Percentiles rank a stretch among this genome's conserved stretches.
phyloP scores from a whole-genome alignment of 1,284 basidiomycete genomes.

The Rhodofomes roseus region DNA sequence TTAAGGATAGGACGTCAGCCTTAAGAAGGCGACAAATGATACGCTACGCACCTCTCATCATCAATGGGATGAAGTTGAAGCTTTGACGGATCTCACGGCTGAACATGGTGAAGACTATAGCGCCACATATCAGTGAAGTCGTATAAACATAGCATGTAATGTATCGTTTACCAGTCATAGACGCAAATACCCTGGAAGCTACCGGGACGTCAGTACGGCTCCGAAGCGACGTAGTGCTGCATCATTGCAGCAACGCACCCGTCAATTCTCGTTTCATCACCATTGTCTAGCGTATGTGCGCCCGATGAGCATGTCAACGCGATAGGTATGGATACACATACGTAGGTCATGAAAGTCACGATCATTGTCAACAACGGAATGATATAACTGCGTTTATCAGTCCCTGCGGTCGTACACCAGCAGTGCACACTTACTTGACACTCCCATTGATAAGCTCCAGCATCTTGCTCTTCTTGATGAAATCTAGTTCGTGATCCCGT shows the following conservation, averaged over 20 bases:
- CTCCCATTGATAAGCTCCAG: slow-evolving; percentile 33
- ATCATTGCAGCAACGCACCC: slow-evolving; percentile 18
- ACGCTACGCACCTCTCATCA: slow-evolving; percentile 27
- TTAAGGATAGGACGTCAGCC: slow-evolving; percentile 24
- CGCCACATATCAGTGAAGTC: too few relatives aligned
- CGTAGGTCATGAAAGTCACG: slow-evolving; percentile 60
- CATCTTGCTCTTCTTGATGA: slow-evolving; percentile 39
- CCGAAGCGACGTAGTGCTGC: background rate
- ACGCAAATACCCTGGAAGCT: slow-evolving; percentile 39
- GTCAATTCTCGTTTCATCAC: slow-evolving; percentile 30
- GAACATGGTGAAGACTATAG: slow-evolving; percentile 34
- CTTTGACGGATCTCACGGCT: slow-evolving; percentile 28
- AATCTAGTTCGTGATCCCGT: slow-evolving; percentile 54
- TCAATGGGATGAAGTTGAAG: slow-evolving; percentile 29
- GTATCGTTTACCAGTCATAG: slow-evolving; percentile 32
- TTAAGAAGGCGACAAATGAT: slow-evolving; percentile 13
- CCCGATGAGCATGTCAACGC: background rate
- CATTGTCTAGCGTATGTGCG: slow-evolving; percentile 26
- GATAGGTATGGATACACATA: slow-evolving; percentile 13
- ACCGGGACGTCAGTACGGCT: slow-evolving; percentile 11
- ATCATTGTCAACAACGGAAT: slow-evolving; percentile 68
- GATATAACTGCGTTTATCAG: slow-evolving; percentile 39
- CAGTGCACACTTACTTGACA: slow-evolving; percentile 30
- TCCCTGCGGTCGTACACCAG: slow-evolving; percentile 39
- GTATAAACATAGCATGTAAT: too few relatives aligned